phyloP scores from a whole-genome alignment of 1,139 yeast genomes.

The Saccharomycopsis hybrid region DNA sequence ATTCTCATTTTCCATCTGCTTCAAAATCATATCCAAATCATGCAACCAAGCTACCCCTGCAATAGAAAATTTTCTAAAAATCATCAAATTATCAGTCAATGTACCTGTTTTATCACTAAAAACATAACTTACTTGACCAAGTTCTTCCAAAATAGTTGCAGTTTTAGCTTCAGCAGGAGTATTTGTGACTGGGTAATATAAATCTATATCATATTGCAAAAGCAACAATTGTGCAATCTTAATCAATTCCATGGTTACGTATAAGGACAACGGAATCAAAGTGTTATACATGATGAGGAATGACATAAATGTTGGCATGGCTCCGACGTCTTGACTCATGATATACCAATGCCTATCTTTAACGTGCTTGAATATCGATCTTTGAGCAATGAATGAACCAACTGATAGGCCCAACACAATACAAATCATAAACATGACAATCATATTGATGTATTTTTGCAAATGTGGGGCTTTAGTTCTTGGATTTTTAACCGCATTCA shows the following conservation, averaged over 20 bases:
- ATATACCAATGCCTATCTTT: slow-evolving; percentile 62
- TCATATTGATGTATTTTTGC: slow-evolving; percentile 73
- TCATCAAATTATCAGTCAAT: slow-evolving; percentile 83
- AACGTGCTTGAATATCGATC: slow-evolving; percentile 41
- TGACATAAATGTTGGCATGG: slow-evolving; percentile 88
- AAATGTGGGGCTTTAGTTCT: slow-evolving; percentile 90
- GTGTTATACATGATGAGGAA: slow-evolving; percentile 97
- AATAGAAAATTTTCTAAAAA: slow-evolving; percentile 75
- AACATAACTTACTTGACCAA: slow-evolving; percentile 92
- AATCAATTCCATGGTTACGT: slow-evolving; percentile 94
- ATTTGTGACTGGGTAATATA: slow-evolving; percentile 79
- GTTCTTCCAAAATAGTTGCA: slow-evolving; percentile 89
- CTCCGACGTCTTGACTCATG: slow-evolving; percentile 67
- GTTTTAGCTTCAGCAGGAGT: slow-evolving; percentile 95
- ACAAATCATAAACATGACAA: slow-evolving; percentile 81
- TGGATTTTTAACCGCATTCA: slow-evolving; percentile 88
- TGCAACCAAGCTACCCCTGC: slow-evolving; percentile 91
- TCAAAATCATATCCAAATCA: slow-evolving; percentile 49
- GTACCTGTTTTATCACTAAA: slow-evolving; percentile 98
- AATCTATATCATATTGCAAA: slow-evolving; percentile 85
- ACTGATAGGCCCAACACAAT: slow-evolving; percentile 73
- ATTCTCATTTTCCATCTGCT: slow-evolving; percentile 25
- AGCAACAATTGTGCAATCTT: slow-evolving; percentile 78
- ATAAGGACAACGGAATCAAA: slow-evolving; percentile 86
- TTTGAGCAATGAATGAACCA: slow-evolving; percentile 77